phyloP scores from a whole-genome alignment of 1,139 yeast genomes.

The Tardiomyces depauwii region DNA sequence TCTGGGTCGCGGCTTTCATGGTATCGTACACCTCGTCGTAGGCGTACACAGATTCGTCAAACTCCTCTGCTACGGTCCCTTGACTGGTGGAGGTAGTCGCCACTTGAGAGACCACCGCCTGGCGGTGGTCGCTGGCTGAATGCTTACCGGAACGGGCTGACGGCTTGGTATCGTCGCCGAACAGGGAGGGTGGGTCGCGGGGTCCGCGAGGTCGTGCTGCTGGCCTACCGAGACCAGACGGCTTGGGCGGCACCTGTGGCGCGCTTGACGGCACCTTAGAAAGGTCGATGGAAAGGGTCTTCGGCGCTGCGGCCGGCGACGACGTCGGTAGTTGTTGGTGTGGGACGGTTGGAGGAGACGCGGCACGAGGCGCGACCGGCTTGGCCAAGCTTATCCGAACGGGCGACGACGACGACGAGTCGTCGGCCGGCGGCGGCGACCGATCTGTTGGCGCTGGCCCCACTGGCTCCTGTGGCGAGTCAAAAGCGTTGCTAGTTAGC shows the following conservation, averaged over 20 bases:
- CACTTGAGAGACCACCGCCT: not conserved
- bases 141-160: not conserved
- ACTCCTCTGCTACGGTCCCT: not conserved
- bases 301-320: not conserved
- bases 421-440: no score
- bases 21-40: constrained; percentile 30
- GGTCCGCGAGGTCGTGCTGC: not conserved
- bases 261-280: not conserved
- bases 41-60: constrained; percentile 18
- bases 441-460: no score
- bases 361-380: no score
- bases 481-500: no score
- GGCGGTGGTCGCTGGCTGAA: not conserved
- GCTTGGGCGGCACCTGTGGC: not conserved
- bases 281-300: not conserved
- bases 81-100: not conserved
- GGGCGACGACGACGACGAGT: no score
- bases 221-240: not conserved
- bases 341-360: no score
- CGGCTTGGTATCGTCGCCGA: not conserved
- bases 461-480: no score
- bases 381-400: no score
- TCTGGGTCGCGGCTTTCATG: constrained; percentile 21
- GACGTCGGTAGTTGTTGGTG: no score
- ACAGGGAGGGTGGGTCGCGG: not conserved